Base-by-base conservation (phyloP, 139 green algal species). In the Limnomonas spitsbergensis region DNA sequence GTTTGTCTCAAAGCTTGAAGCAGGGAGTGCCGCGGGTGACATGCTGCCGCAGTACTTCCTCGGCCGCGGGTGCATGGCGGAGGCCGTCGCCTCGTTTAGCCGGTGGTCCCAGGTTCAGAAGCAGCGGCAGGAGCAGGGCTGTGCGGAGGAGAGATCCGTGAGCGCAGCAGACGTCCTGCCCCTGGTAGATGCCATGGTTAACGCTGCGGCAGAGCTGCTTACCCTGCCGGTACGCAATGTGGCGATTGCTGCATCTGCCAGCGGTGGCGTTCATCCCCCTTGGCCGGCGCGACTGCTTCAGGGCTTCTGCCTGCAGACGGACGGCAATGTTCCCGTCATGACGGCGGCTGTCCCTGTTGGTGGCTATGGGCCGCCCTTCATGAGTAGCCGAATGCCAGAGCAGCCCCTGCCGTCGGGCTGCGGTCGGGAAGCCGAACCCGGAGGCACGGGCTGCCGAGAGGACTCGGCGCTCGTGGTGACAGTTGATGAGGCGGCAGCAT, bases 41-140 rank as follows among this genome's bases (percentile, higher is more conserved):
- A 37, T 80, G 2, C 69, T 81, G 54, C 75, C 80, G 54, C 69
- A 81, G 40, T 85, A 78, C 54, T 81, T 85, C 54, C 35, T 78
- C 6, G 35, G 68, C 20, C 40, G 29, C 7, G 68, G 68, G 7
- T 32, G 29, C 6, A 32, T 74, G 20, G 6, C 36, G 14, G 68
- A 74, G 26, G 34, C 68, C 4, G 20, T 74, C 35, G 68, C 29
- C 4, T 26, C 68, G 4, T 74, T 47, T 32, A 74, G 42, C 68
- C 68, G 29, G 6, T 69, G 56, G 56, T 32, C 29, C 29, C 68
- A 74, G 9, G 14, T n/a, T 20, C 7, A 53, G 35, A n/a, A 24
- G 68, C 4, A n/a, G 20, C 35, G 14, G 20, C 7, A 3, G 35
- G 20, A 47, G 35, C 47, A 61, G 14, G 47, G 47, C 20, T 61